A percentile compares a stretch with the other conserved stretches of the same genome.
phyloP scores from a whole-genome alignment of 2,329 filamentous ascomycete genomes.

The Pseudodiploospora longispora region DNA sequence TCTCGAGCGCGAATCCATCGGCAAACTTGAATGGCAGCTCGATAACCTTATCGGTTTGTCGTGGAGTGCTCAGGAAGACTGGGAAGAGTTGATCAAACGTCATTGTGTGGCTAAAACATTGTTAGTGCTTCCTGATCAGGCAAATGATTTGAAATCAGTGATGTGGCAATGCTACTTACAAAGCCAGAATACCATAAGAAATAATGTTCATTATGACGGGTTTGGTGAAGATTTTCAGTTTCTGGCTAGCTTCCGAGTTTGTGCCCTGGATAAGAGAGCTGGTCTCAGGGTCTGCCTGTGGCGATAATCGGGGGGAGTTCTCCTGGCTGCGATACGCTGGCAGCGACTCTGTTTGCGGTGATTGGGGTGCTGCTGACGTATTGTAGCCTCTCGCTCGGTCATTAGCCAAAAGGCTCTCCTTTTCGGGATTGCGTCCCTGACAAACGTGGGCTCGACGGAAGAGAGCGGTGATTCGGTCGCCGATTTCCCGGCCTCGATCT shows the following conservation, averaged over 20 bases:
- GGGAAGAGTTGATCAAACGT: constrained; percentile 92
- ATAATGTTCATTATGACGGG: constrained; percentile 83
- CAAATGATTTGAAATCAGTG: too few relatives aligned
- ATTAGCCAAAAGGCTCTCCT: constrained; percentile 54
- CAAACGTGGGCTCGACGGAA: constrained; percentile 28
- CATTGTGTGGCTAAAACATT: constrained; percentile 71
- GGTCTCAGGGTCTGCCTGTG: constrained; percentile 17
- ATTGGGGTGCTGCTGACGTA: constrained; percentile 18
- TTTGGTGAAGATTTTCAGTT: constrained; percentile 62
- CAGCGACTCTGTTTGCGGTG: constrained; percentile 35
- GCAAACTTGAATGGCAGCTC: constrained; percentile 80
- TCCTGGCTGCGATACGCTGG: constrained; percentile 59
- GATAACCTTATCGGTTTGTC: constrained; percentile 40
- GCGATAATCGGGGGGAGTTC: constrained; percentile 40
- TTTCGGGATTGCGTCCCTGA: constrained; percentile 39
- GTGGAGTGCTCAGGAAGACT: constrained; percentile 72
- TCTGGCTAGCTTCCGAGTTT: not conserved
- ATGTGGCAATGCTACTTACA: constrained; percentile 53
- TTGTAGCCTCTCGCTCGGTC: constrained; percentile 58
- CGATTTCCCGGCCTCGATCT: constrained; percentile 70
- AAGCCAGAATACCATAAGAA: constrained; percentile 86
- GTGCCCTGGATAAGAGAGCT: constrained; percentile 5
- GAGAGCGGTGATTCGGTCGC: constrained; percentile 56
- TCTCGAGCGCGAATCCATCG: constrained; percentile 76
- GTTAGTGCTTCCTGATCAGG: constrained; percentile 9